Evolutionary conservation across 2,329 filamentous ascomycete genomes (phyloP).

Genomic region (Sclerotinia subarctica): DNA sequence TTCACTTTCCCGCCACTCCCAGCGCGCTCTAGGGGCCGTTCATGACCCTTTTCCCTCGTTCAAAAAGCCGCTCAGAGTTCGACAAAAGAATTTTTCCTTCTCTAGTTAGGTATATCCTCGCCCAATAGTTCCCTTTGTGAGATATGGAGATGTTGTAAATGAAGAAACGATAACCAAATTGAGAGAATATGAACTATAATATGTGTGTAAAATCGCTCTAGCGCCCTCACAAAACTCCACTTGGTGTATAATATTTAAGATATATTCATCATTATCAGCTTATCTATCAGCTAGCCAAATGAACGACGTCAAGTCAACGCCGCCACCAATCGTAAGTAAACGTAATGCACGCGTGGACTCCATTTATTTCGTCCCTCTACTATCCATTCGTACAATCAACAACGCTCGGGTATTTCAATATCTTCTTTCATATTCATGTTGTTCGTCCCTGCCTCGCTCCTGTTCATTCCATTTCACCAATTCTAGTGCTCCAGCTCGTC

Average conservation of each 20-base stretch:
- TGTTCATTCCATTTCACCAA: background rate
- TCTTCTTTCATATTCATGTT: background rate
- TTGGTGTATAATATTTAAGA: background rate
- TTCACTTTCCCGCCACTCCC: too few relatives aligned
- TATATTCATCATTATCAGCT: conserved; percentile 6
- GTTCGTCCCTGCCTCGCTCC: background rate
- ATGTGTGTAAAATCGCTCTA: background rate
- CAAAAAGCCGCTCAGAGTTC: too few relatives aligned
- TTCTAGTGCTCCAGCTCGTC: conserved; percentile 67
- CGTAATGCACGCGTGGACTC: background rate
- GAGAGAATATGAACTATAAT: too few relatives aligned
- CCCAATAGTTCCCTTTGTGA: too few relatives aligned
- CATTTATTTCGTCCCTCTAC: background rate
- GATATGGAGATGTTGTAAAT: too few relatives aligned
- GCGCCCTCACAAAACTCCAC: too few relatives aligned
- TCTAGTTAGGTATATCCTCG: too few relatives aligned
- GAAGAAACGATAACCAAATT: background rate
- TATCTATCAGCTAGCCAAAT: conserved; percentile 1
- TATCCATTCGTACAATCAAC: conserved; percentile 5
- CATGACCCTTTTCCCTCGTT: too few relatives aligned
- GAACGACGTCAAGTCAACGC: conserved; percentile 7
- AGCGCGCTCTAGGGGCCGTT: too few relatives aligned
- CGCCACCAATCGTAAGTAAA: background rate
- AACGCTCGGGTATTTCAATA: conserved; percentile 15
- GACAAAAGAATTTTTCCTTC: too few relatives aligned